Percentiles rank a stretch among this genome's conserved stretches.
Conservation (phyloP, 1,284 basidiomycete species). For the Xanthoconium separans region DNA sequence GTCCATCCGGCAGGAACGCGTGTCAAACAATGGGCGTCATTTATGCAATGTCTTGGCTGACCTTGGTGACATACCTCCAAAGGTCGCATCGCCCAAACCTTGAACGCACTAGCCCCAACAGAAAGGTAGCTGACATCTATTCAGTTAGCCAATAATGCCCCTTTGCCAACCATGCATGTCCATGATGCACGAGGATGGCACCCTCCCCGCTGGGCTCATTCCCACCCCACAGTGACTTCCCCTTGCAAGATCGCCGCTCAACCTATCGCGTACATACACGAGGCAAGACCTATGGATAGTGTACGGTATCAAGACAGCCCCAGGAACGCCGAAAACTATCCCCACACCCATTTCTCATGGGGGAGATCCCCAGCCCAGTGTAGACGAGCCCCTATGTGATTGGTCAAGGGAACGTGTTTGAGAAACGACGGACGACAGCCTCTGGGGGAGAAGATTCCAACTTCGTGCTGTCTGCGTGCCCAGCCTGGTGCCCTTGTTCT, state of each 20-base stretch:
- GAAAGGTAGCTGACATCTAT: neutral
- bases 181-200: neutral
- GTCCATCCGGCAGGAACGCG: neutral
- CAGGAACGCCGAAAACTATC: neutral
- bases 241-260: neutral
- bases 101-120: neutral
- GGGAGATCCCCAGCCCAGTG: conserved; percentile 35
- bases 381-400: conserved; percentile 31
- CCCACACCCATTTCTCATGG: conserved; percentile 10
- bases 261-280: neutral
- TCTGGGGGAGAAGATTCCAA: conserved; percentile 13
- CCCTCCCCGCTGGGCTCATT: conserved; percentile 3
- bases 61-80: neutral
- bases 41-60: neutral
- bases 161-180: neutral
- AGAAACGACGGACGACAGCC: neutral
- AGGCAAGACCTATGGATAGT: conserved; percentile 7
- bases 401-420: neutral
- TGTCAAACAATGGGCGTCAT: conserved; percentile 3
- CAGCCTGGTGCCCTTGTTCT: conserved; percentile 30
- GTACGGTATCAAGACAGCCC: neutral
- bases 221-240: conserved; percentile 20
- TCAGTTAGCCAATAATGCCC: neutral
- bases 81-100: neutral
- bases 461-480: conserved; percentile 41